phyloP scores from a whole-genome alignment of 176 grass and related monocot species.

The Ensete ventricosum region DNA sequence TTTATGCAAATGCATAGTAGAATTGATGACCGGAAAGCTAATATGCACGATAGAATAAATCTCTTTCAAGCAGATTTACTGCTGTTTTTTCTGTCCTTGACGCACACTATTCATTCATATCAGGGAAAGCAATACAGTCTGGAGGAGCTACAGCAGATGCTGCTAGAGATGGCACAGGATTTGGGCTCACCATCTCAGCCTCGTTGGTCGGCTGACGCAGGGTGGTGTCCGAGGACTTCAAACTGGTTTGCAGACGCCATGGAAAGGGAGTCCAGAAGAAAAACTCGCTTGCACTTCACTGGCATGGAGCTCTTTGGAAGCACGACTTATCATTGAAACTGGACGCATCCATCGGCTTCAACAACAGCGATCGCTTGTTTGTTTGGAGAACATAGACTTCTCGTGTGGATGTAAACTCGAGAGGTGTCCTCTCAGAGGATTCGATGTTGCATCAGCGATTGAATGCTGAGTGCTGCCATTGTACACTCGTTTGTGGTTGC shows the following conservation, averaged over 20 bases:
- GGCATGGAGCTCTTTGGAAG: neutral
- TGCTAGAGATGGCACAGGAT: conserved; percentile 52
- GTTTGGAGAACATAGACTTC: no score
- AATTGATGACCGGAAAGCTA: no score
- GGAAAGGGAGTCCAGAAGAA: neutral
- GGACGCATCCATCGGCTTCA: no score
- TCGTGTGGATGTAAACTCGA: no score
- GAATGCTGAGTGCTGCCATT: no score
- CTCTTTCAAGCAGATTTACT: neutral
- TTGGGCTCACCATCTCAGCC: conserved; percentile 22
- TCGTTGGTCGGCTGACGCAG: neutral
- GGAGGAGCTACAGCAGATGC: conserved; percentile 57
- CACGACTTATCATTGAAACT: neutral
- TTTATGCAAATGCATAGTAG: no score
- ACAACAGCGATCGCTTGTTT: no score
- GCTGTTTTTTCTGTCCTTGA: neutral
- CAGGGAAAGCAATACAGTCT: conserved; percentile 52
- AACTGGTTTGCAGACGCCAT: neutral
- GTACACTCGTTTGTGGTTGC: no score
- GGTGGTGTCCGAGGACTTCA: neutral
- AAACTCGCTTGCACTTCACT: neutral
- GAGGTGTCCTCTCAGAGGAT: no score
- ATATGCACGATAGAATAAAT: no score
- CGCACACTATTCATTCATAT: neutral
- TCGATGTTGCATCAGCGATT: no score